phyloP scores from a whole-genome alignment of 768 basidiomycete species.

The Cystobasidium ongulense region DNA sequence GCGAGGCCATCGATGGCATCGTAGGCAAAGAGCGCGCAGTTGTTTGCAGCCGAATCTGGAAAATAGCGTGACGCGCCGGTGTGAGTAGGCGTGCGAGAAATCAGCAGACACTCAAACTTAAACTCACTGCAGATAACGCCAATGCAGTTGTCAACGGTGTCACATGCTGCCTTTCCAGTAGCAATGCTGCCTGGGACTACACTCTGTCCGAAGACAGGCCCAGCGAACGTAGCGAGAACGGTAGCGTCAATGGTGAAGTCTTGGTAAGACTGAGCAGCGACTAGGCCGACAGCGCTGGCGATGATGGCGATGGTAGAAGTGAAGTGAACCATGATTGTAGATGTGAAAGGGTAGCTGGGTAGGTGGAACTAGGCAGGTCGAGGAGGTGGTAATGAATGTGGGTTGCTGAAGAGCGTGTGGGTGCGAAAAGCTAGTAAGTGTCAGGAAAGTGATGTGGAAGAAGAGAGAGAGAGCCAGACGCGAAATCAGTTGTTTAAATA shows the following conservation, averaged over 20 bases:
- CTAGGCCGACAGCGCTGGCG: neutral
- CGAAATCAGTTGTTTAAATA: neutral
- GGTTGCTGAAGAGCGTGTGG: neutral
- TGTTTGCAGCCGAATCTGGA: no score
- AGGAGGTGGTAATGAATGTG: neutral
- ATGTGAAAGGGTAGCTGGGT: neutral
- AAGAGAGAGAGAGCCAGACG: neutral
- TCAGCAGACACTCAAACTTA: no score
- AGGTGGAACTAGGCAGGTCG: neutral
- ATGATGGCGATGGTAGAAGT: no score
- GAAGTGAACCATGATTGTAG: neutral
- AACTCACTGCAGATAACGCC: neutral
- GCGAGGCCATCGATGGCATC: no score
- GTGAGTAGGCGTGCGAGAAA: no score
- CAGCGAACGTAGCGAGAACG: neutral
- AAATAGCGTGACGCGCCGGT: no score
- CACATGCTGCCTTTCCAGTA: no score
- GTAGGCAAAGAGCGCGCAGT: no score
- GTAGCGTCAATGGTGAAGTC: neutral
- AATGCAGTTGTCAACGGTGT: neutral
- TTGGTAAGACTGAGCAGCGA: neutral
- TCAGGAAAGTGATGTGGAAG: neutral
- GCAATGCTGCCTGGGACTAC: no score
- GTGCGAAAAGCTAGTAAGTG: neutral
- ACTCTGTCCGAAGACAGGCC: no score